Conservation (phyloP, 257 asterid species). For the Scutellaria minor region DNA sequence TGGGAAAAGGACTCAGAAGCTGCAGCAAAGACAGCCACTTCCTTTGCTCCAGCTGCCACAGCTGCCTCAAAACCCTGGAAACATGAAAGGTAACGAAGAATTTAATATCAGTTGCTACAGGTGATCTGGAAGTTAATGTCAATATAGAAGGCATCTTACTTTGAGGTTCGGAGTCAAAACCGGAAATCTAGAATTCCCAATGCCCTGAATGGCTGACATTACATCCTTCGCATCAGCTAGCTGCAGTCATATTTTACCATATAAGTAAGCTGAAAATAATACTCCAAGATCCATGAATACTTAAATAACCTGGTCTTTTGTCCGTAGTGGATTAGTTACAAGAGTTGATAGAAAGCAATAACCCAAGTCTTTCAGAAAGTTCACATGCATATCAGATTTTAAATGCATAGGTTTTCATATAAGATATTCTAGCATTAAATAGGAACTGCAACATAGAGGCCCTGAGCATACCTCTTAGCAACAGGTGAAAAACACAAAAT, state of each 20-base stretch:
- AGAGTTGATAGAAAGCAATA: neutral
- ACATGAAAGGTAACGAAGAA: slow-evolving; percentile 19
- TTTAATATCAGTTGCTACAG: neutral
- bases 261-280: slow-evolving; percentile 31
- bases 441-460: neutral
- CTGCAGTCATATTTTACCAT: slow-evolving; percentile 50
- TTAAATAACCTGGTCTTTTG: slow-evolving; percentile 9
- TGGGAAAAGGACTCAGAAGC: slow-evolving; percentile 88
- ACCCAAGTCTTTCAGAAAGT: neutral
- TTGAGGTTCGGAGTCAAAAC: slow-evolving; percentile 92
- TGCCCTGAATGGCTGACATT: slow-evolving; percentile 65
- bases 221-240: slow-evolving; percentile 90
- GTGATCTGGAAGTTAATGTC: slow-evolving; percentile 5
- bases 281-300: slow-evolving; percentile 26
- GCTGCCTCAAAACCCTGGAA: slow-evolving; percentile 90
- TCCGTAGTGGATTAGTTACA: neutral
- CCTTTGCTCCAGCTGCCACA: slow-evolving; percentile 81
- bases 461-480: neutral
- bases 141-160: slow-evolving; percentile 45
- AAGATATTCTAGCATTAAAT: neutral
- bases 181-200: slow-evolving; percentile 64
- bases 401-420: neutral
- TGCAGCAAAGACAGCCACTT: slow-evolving; percentile 94
- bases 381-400: neutral
- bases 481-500: neutral